These are phyloP conservation scores for Hypoxylon sp. DNA, from an alignment of 2,329 filamentous ascomycete species.

Conservation along the genomic window DNA sequence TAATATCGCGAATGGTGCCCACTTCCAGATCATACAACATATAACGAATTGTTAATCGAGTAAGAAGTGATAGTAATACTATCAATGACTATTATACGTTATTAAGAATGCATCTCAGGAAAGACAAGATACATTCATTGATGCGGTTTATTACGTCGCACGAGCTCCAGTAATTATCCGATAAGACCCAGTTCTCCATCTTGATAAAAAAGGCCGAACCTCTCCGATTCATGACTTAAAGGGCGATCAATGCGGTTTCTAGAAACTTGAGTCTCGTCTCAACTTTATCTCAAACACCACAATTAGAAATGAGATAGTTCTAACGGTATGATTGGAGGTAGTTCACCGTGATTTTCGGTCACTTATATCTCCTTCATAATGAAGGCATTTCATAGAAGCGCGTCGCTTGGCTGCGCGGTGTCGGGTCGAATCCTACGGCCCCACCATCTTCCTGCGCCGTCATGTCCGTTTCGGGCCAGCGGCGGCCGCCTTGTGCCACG, in stretches of 20 bases:
- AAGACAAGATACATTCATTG: slow-evolving; percentile 11
- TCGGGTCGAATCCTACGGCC: slow-evolving; percentile 26
- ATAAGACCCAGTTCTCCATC: slow-evolving; percentile 38
- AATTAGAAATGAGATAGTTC: slow-evolving; percentile 21
- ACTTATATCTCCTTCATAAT: slow-evolving; percentile 27
- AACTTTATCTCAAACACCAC: slow-evolving; percentile 13
- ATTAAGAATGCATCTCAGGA: not conserved
- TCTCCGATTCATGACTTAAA: slow-evolving; percentile 11
- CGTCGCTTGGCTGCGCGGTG: slow-evolving; percentile 19
- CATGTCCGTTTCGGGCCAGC: slow-evolving; percentile 17
- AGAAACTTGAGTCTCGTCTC: not conserved
- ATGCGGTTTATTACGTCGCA: slow-evolving; percentile 15
- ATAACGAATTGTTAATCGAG: not conserved
- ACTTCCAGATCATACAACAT: not conserved
- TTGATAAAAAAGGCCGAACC: slow-evolving; percentile 16
- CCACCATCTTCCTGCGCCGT: slow-evolving; percentile 25
- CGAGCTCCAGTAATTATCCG: slow-evolving; percentile 35
- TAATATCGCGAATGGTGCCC: not conserved
- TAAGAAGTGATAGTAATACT: not conserved
- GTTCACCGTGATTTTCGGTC: slow-evolving; percentile 6
- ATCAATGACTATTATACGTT: not conserved
- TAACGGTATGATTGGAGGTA: slow-evolving; percentile 34
- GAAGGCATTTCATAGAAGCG: slow-evolving; percentile 35
- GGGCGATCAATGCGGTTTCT: slow-evolving; percentile 13
- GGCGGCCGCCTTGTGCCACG: slow-evolving; percentile 1